Base-by-base conservation (phyloP, 371 early-diverging fungal genomes). In the Capillidium rhysosporum region DNA sequence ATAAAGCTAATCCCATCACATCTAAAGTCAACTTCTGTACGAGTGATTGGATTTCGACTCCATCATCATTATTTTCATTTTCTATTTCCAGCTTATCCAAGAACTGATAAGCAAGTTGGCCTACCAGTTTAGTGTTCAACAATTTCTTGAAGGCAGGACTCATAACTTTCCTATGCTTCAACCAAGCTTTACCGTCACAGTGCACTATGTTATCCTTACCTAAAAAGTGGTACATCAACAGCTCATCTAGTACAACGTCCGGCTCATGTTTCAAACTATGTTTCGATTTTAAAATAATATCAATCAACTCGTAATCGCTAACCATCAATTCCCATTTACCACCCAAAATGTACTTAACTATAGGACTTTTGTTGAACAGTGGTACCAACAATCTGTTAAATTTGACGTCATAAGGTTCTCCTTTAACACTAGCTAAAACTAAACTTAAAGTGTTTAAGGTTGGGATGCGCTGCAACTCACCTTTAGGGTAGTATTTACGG, bases 1-100 rank as follows among this genome's bases (percentile, higher is more conserved):
- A 53, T 5, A 53, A 7, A 8, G 40, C 54, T 18, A 28, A 26
- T 14, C 54, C 54, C 28, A 53, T 21, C 16, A 53, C 40, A 53
- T 53, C 44, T 9, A 53, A 23, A 29, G 54, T 43, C 30, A 53
- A 7, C 7, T 21, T 9, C 40, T 53, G 40, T 12, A 53, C 7
- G 3, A 53, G 10, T 29, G 21, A n/a, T 5, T 25, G 14, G 23
- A 30, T 43, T 23, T 14, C 18, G 21, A 21, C 18, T 7, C 7
- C 18, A 14, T 21, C 7, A 18, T 43, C 21, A 43, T 18, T 43
- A 0, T 43, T 18, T 16, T 21, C 18, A n/a, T n/a, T n/a, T n/a
- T n/a, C n/a, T n/a, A n/a, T n/a, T 43, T 43, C 43, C 3, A 43
- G 5, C n/a, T 9, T 20, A 8, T 31, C 25, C 1, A 51, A 20